A percentile compares a stretch with the other conserved stretches of the same genome.
Evolutionary conservation across 2,329 filamentous ascomycete species (phyloP).

Genomic region (Metarhizium anisopliae): DNA sequence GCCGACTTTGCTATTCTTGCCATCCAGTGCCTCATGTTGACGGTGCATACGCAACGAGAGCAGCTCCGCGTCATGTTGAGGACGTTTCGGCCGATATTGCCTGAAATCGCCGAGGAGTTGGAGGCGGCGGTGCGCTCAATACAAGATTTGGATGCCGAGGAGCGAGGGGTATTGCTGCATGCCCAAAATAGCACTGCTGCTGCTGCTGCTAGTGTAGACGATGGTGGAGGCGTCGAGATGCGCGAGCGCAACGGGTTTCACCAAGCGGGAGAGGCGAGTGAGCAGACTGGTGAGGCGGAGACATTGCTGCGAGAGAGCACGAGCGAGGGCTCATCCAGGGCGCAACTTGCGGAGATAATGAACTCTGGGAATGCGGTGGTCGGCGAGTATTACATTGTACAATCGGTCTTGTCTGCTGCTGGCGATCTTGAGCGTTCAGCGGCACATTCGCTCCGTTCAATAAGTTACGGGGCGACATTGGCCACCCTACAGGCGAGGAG

Average conservation of each 20-base stretch:
- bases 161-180: conserved; percentile 35
- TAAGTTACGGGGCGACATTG: conserved; percentile 44
- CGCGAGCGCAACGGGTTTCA: conserved; percentile 18
- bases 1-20: conserved; percentile 47
- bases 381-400: conserved; percentile 43
- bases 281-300: conserved; percentile 18
- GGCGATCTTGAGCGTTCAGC: conserved; percentile 37
- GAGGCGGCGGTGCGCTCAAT: conserved; percentile 17
- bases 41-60: conserved; percentile 52
- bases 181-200: conserved; percentile 7
- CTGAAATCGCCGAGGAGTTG: conserved; percentile 18
- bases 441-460: conserved; percentile 42
- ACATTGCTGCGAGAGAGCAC: conserved; percentile 16
- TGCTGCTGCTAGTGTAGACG: conserved; percentile 21
- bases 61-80: conserved; percentile 41
- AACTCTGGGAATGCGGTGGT: conserved; percentile 46
- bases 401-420: conserved; percentile 38
- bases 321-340: conserved; percentile 22
- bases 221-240: conserved; percentile 37
- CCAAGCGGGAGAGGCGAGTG: conserved; percentile 14
- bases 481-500: conserved; percentile 39
- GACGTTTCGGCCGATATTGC: conserved; percentile 25
- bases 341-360: conserved; percentile 37
- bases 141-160: conserved; percentile 49
- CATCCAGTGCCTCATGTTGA: conserved; percentile 55